These are phyloP conservation scores for Penicillium bovifimosum DNA, from an alignment of 495 filamentous ascomycete genomes.

Conservation along the genomic window DNA sequence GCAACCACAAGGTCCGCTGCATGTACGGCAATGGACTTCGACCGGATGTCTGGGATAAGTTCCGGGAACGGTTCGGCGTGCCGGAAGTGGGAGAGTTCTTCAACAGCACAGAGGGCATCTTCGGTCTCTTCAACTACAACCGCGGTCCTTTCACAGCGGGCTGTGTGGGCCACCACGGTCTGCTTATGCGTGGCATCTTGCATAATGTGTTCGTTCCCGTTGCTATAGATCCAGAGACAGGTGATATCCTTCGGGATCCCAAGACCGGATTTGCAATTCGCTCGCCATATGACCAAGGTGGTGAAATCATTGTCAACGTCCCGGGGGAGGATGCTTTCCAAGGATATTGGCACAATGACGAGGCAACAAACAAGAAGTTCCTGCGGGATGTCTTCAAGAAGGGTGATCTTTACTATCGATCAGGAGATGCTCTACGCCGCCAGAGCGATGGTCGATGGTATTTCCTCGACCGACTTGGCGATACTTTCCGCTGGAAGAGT, in stretches of 20 bases:
- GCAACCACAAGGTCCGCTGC: slow-evolving; percentile 56
- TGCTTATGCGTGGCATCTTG: slow-evolving; percentile 45
- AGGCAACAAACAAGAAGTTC: slow-evolving; percentile 65
- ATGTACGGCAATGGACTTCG: slow-evolving; percentile 77
- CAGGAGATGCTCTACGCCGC: slow-evolving; percentile 65
- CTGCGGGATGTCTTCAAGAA: slow-evolving; percentile 64
- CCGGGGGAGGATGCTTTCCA: slow-evolving; percentile 55
- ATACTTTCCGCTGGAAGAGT: slow-evolving; percentile 80
- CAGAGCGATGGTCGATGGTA: slow-evolving; percentile 67
- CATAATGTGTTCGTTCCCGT: slow-evolving; percentile 58
- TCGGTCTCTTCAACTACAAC: slow-evolving; percentile 53
- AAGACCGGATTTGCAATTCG: slow-evolving; percentile 62
- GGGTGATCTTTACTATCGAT: slow-evolving; percentile 71
- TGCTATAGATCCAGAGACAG: slow-evolving; percentile 60
- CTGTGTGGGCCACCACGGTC: slow-evolving; percentile 68
- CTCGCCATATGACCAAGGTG: slow-evolving; percentile 59
- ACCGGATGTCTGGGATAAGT: slow-evolving; percentile 70
- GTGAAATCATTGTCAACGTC: slow-evolving; percentile 69
- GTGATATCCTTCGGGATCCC: slow-evolving; percentile 56
- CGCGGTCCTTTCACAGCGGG: slow-evolving; percentile 54
- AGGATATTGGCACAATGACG: slow-evolving; percentile 64
- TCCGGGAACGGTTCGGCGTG: slow-evolving; percentile 59
- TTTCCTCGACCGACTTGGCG: slow-evolving; percentile 71
- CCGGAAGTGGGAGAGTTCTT: slow-evolving; percentile 59
- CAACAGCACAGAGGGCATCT: slow-evolving; percentile 60